Conservation (phyloP, 768 basidiomycete genomes). For the Mycena kentingensis region DNA sequence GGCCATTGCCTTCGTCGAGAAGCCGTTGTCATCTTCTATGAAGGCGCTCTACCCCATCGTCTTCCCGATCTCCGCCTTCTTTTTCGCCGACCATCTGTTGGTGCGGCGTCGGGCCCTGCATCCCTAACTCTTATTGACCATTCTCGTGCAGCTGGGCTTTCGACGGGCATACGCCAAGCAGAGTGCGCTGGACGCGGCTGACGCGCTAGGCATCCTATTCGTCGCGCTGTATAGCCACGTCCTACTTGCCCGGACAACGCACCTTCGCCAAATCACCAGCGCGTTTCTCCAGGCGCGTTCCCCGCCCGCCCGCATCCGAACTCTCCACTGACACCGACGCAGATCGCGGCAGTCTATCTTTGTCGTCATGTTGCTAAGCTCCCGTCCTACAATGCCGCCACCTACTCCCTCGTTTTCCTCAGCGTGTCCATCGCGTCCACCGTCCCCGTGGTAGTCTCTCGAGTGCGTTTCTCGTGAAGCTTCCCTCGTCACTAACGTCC, state of each 20-base stretch:
- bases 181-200: background rate
- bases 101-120: background rate
- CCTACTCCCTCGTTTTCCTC: background rate
- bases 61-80: no score
- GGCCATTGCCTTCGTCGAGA: no score
- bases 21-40: no score
- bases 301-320: background rate
- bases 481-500: no score
- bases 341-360: background rate
- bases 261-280: background rate
- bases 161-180: background rate
- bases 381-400: background rate
- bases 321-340: background rate
- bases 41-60: no score
- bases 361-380: background rate
- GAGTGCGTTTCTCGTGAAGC: background rate
- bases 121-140: background rate
- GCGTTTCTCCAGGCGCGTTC: slow-evolving; percentile 2
- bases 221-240: background rate
- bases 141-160: background rate
- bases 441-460: background rate
- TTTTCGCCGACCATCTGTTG: background rate
- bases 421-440: background rate
- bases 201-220: background rate
- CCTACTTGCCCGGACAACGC: background rate